phyloP scores from a whole-genome alignment of 2,329 filamentous ascomycete genomes.

The Alternaria solani region DNA sequence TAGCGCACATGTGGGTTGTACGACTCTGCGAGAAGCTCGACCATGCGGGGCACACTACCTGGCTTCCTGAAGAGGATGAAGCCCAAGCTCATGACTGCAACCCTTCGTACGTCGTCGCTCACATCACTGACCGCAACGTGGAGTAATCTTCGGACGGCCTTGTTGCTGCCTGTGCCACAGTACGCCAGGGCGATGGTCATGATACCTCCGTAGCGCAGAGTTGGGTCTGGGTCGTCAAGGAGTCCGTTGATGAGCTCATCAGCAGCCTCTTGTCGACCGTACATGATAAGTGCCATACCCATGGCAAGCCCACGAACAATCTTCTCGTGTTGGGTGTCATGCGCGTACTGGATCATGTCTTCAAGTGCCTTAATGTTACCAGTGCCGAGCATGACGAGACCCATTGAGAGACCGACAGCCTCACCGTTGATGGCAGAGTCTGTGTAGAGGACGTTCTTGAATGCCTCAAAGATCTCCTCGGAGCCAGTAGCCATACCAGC shows the following conservation, averaged over 20 bases:
- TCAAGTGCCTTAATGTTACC: conserved; percentile 92
- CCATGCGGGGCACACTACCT: conserved; percentile 96
- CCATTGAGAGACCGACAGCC: conserved; percentile 94
- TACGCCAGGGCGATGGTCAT: conserved; percentile 98
- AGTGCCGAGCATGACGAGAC: conserved; percentile 97
- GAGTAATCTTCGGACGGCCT: conserved; percentile 93
- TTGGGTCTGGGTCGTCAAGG: conserved; percentile 91
- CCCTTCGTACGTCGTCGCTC: conserved; percentile 93
- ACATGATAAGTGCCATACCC: conserved; percentile 99
- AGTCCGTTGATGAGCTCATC: conserved; percentile 95
- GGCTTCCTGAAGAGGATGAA: conserved; percentile 99
- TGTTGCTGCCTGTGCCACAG: conserved; percentile 97
- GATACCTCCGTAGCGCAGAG: conserved; percentile 94
- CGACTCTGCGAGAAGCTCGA: conserved; percentile 95
- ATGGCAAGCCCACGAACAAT: conserved; percentile 94
- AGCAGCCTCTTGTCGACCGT: conserved; percentile 90
- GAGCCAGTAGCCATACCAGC: conserved; percentile 97
- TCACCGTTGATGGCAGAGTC: conserved; percentile 98
- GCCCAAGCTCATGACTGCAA: conserved; percentile 96
- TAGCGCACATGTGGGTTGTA: conserved; percentile 99
- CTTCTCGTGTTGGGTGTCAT: conserved; percentile 98
- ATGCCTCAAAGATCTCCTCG: conserved; percentile 87
- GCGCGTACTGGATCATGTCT: conserved; percentile 97
- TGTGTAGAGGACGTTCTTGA: conserved; percentile 86
- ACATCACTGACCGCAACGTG: conserved; percentile 98